These are phyloP conservation scores for Plectosphaerella sp. DNA, from an alignment of 2,329 filamentous ascomycete genomes.

Conservation along the genomic window DNA sequence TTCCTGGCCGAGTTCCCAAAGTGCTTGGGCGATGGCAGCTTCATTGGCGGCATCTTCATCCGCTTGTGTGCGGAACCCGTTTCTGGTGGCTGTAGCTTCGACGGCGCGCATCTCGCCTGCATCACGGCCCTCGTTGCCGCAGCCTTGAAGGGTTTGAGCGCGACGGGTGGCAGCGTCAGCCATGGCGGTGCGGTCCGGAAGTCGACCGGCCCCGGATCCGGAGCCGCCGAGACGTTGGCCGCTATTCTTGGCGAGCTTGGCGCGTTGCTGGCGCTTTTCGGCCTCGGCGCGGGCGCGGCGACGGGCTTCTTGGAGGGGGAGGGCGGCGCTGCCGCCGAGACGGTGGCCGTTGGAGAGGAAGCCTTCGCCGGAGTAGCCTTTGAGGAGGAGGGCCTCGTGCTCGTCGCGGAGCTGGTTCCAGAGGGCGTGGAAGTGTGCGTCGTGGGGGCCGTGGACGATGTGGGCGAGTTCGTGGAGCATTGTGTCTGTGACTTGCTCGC, in stretches of 20 bases:
- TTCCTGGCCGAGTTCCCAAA: conserved; percentile 83
- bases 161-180: conserved; percentile 67
- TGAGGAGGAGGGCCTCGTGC: conserved; percentile 67
- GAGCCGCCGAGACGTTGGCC: conserved; percentile 71
- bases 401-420: conserved; percentile 91
- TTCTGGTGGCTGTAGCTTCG: conserved; percentile 57
- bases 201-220: conserved; percentile 41
- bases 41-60: conserved; percentile 90
- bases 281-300: conserved; percentile 70
- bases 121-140: conserved; percentile 62
- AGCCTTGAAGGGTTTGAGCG: conserved; percentile 64
- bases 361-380: conserved; percentile 87
- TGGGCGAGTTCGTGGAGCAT: conserved; percentile 95
- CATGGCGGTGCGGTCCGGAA: conserved; percentile 67
- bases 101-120: conserved; percentile 63
- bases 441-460: conserved; percentile 78
- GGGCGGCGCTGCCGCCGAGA: conserved; percentile 57
- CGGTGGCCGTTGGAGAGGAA: conserved; percentile 73
- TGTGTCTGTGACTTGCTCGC: conserved; percentile 81
- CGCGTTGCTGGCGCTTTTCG: conserved; percentile 60
- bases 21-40: conserved; percentile 75
- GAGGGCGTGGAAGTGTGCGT: conserved; percentile 75
- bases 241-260: conserved; percentile 27
- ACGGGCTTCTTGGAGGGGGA: conserved; percentile 70
- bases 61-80: conserved; percentile 77